Evolutionary conservation across 2,329 filamentous ascomycete genomes (phyloP).

Genomic region (Neonectria sp.): DNA sequence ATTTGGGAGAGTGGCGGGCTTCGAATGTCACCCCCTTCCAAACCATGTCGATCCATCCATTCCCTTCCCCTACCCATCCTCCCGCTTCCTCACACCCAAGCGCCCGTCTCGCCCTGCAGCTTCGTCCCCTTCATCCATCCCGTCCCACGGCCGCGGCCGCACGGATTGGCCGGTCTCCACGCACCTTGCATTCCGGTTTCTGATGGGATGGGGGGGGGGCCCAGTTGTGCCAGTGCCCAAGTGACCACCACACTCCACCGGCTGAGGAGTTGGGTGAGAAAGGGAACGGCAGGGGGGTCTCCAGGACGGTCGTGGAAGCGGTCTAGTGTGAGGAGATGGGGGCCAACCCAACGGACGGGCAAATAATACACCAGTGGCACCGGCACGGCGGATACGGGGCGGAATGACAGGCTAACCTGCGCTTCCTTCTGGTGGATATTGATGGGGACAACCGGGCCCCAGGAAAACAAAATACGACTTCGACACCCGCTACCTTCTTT

Average conservation of each 20-base stretch:
- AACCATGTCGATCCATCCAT: conserved; percentile 4
- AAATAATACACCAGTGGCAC: conserved; percentile 20
- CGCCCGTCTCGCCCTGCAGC: conserved; percentile 15
- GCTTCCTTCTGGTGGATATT: conserved; percentile 22
- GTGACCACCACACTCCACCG: conserved; percentile 26
- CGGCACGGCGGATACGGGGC: conserved; percentile 15
- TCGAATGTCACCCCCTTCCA: conserved; percentile 7
- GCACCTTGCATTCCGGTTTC: conserved; percentile 17
- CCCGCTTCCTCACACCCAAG: not conserved
- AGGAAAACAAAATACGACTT: conserved; percentile 11
- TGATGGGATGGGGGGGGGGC: conserved; percentile 20
- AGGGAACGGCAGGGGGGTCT: conserved; percentile 5
- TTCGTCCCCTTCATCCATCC: conserved; percentile 1
- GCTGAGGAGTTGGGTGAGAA: conserved; percentile 13
- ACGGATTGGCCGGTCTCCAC: conserved; percentile 25
- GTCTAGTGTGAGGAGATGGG: conserved; percentile 30
- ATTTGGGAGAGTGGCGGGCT: not conserved
- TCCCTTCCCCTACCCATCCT: not conserved
- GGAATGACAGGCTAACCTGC: conserved; percentile 14
- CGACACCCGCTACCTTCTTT: conserved; percentile 8
- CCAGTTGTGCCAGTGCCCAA: not conserved
- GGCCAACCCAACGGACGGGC: conserved; percentile 22
- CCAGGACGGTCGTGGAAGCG: conserved; percentile 20
- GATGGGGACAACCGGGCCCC: conserved; percentile 9
- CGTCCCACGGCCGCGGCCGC: conserved; percentile 10